Percentiles rank a stretch among this genome's conserved stretches.
These are phyloP conservation scores for Cutaneotrichosporon sp. DNA, from an alignment of 1,284 basidiomycete genomes.

Conservation along the genomic window DNA sequence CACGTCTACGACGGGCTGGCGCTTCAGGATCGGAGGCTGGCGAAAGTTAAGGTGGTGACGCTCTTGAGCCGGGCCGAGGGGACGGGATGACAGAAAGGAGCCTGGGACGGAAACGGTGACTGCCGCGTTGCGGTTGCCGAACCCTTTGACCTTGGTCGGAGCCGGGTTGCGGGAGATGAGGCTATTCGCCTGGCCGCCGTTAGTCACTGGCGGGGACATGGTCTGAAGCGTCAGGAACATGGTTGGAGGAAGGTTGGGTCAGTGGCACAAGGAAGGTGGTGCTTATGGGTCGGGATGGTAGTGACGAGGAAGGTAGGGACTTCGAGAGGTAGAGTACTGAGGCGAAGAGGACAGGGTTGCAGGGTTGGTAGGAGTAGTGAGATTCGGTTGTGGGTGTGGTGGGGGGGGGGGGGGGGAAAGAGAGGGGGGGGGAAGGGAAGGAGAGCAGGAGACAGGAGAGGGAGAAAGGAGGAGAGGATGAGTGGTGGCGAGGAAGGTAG, in stretches of 20 bases:
- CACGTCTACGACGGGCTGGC: background rate
- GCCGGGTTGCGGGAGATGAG: background rate
- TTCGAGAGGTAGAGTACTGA: background rate
- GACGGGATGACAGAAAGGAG: background rate
- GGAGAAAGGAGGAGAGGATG: background rate
- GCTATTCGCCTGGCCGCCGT: too few relatives aligned
- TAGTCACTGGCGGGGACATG: background rate
- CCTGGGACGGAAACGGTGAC: background rate
- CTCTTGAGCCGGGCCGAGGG: background rate
- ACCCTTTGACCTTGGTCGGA: background rate
- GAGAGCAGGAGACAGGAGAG: too few relatives aligned
- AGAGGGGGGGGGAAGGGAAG: too few relatives aligned
- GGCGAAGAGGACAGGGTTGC: too few relatives aligned
- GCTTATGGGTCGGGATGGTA: background rate
- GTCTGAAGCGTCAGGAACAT: background rate
- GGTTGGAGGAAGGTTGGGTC: background rate
- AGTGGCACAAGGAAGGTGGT: background rate
- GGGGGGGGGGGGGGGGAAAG: background rate
- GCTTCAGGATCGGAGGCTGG: background rate
- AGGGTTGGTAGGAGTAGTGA: too few relatives aligned
- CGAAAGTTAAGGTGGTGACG: background rate
- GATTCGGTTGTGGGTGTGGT: too few relatives aligned
- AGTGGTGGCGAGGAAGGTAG: background rate
- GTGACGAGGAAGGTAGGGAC: background rate
- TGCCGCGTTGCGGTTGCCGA: background rate